These are phyloP conservation scores for Vinca minor DNA, from an alignment of 257 asterid species.

Conservation along the genomic window DNA sequence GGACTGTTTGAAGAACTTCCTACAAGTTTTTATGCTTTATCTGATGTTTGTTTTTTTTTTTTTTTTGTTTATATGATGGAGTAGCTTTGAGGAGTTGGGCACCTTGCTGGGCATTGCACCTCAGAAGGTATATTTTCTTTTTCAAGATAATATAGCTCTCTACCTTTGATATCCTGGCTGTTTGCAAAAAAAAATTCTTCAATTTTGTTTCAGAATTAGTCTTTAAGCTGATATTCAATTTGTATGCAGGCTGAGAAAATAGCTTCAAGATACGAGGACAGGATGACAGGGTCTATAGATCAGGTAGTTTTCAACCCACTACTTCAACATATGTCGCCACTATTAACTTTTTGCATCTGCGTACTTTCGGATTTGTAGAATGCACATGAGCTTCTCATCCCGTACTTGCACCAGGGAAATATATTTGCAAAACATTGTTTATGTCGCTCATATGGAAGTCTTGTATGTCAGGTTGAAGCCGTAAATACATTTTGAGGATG, in stretches of 20 bases:
- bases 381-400: no score
- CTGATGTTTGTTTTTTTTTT: no score
- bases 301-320: conserved; percentile 44
- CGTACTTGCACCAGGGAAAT: not conserved
- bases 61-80: conserved; percentile 19
- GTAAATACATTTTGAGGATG: conserved; percentile 97
- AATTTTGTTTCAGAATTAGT: no score
- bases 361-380: not conserved
- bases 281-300: conserved; percentile 96
- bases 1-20: not conserved
- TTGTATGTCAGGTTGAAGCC: conserved; percentile 65
- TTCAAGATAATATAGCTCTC: no score
- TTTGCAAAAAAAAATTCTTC: no score
- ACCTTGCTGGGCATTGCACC: conserved; percentile 93
- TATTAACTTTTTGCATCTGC: not conserved
- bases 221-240: not conserved
- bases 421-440: not conserved
- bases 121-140: conserved; percentile 54
- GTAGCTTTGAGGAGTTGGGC: conserved; percentile 89
- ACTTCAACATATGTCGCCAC: no score
- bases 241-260: conserved; percentile 83
- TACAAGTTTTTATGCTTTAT: not conserved
- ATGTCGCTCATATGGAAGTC: not conserved
- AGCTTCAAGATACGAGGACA: conserved; percentile 93
- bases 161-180: no score